Base-by-base conservation (phyloP, 176 grass and related monocot species). In the Oryza brachyantha region DNA sequence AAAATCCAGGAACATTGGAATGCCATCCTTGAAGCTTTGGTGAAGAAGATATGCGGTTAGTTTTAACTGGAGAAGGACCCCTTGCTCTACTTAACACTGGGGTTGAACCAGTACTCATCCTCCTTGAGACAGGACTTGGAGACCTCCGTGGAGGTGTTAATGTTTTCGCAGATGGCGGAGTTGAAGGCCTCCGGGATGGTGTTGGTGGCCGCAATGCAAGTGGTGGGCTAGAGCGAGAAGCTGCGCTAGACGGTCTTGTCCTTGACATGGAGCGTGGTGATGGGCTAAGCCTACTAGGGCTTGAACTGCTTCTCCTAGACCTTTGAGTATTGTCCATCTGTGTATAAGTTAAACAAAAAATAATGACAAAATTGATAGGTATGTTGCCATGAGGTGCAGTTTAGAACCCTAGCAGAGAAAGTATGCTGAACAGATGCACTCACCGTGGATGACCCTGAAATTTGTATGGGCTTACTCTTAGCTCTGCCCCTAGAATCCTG, bases 271-370 rank as follows among this genome's bases (percentile, higher is more conserved):
- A 94, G 60, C 66, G 83, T 35, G 95, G 85, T 13, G 92, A 94
- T n/a, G 78, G 74, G 54, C 95, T 98, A 79, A 88, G 83, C 83
- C 95, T 85, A 86, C 73, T 83, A 68, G 92, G 92, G 66, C 92
- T 98, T 48, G 92, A 87, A 77, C 90, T 94, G 83, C 90, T 98
- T 80, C 95, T 94, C 74, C 78, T 83, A 70, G 87, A 75, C 72
- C 88, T 88, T 73, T 90, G 88, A 76, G 75, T 83, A 86, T 77
- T 87, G 66, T 93, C 90, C 66, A 80, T 85, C 88, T 94, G 81
- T 63, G n/a, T 74, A 61, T 8, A 16, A 84, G 25, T 57, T 10
- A 57, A 22, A 57, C 52, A 75, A 72, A 81, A 72, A 81, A 11
- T 21, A 59, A 5, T n/a, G 78, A 55, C 24, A 21, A 65, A 57